Percentiles rank a stretch among this genome's conserved stretches.
Conservation (phyloP, 1,284 basidiomycete species). For the Afroboletus lepidellus region DNA sequence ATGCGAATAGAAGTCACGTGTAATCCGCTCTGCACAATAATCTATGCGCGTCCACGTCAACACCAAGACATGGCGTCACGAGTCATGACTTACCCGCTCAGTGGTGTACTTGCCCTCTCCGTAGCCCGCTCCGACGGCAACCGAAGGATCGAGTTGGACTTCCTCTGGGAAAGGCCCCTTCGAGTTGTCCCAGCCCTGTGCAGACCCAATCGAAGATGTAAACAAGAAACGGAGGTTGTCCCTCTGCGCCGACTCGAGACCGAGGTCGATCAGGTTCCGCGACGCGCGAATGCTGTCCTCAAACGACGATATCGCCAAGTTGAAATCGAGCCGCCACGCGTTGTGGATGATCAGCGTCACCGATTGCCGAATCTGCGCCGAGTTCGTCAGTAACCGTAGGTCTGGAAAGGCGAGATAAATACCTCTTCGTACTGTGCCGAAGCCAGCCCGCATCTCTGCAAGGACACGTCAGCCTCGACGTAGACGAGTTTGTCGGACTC, state of each 20-base stretch:
- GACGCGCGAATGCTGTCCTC: slow-evolving; percentile 2
- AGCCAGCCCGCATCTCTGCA: slow-evolving; percentile 2
- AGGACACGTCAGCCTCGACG: slow-evolving; percentile 2
- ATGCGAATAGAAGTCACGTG: slow-evolving; percentile 24
- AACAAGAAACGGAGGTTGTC: slow-evolving; percentile 4
- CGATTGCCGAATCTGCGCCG: background rate
- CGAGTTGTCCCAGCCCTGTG: slow-evolving; percentile 8
- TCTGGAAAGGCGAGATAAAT: background rate
- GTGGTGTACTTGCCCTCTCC: slow-evolving; percentile 37
- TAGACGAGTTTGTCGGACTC: slow-evolving; percentile 2
- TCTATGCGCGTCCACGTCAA: slow-evolving; percentile 5
- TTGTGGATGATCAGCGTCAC: slow-evolving; percentile 1
- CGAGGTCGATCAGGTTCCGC: slow-evolving; percentile 4
- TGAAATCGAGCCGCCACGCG: slow-evolving; percentile 11
- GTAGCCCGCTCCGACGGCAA: slow-evolving; percentile 32
- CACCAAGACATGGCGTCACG: no score
- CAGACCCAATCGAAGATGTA: slow-evolving; percentile 7
- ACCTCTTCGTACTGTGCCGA: slow-evolving; percentile 2
- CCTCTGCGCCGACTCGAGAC: background rate
- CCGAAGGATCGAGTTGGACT: slow-evolving; percentile 17
- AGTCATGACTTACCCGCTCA: slow-evolving; percentile 36
- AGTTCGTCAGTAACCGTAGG: background rate
- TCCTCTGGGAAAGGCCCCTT: slow-evolving; percentile 35
- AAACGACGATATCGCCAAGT: slow-evolving; percentile 5
- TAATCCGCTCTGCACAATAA: slow-evolving; percentile 24